Conservation (phyloP, 805 yeast genomes). For the Wickerhamomyces silvicola region DNA sequence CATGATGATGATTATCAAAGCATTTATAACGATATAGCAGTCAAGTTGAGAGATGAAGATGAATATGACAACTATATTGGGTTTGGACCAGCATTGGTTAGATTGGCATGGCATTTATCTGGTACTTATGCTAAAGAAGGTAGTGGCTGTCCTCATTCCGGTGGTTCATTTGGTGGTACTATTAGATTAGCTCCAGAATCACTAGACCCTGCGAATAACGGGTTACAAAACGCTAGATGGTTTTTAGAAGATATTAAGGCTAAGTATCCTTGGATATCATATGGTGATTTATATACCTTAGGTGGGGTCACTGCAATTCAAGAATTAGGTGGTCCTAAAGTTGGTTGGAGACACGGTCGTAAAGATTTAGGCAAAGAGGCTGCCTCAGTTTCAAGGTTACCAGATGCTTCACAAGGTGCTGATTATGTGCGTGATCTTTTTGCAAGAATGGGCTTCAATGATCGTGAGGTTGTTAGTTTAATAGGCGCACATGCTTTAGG, state of each 20-base stretch:
- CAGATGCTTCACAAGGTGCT: constrained; percentile 63
- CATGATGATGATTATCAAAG: constrained; percentile 48
- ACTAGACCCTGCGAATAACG: constrained; percentile 42
- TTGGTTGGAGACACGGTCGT: constrained; percentile 82
- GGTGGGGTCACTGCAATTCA: constrained; percentile 78
- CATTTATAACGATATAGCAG: constrained; percentile 70
- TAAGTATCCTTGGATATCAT: constrained; percentile 61
- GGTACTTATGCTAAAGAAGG: constrained; percentile 63
- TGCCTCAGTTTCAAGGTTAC: constrained; percentile 66
- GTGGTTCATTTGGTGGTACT: constrained; percentile 72
- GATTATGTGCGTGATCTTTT: constrained; percentile 60
- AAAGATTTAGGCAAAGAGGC: constrained; percentile 43
- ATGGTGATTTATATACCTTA: constrained; percentile 75
- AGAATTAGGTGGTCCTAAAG: constrained; percentile 70
- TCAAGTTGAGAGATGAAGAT: constrained; percentile 45
- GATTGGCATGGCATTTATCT: constrained; percentile 82
- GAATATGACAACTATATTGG: constrained; percentile 62
- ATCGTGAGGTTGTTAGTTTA: constrained; percentile 66
- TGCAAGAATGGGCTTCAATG: constrained; percentile 59
- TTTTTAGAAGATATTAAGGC: constrained; percentile 51
- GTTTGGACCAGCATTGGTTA: constrained; percentile 69
- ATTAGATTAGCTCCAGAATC: constrained; percentile 52
- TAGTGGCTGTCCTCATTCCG: constrained; percentile 25
- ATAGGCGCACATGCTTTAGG: constrained; percentile 77
- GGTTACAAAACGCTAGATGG: constrained; percentile 43